These are phyloP conservation scores for Dryas octopetala DNA, from an alignment of 306 rosid species.

Conservation along the genomic window DNA sequence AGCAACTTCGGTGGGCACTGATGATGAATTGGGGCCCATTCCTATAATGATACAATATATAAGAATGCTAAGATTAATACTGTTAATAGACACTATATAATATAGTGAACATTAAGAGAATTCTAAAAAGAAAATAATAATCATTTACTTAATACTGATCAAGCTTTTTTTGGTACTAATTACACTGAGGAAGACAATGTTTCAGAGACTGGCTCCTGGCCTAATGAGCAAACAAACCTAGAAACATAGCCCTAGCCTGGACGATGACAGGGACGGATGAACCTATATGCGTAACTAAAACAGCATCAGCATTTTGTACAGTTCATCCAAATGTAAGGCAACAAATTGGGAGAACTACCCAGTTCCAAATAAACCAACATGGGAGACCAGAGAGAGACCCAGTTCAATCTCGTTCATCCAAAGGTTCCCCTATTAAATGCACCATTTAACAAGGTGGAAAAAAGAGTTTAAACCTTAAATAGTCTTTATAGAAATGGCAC, in stretches of 20 bases:
- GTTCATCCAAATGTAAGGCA: neutral
- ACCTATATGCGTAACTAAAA: neutral
- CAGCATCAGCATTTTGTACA: neutral
- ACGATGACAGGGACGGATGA: neutral
- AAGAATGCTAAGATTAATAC: slow-evolving; percentile 49
- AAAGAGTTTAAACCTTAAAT: neutral
- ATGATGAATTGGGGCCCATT: slow-evolving; percentile 61
- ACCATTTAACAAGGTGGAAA: neutral
- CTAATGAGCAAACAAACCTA: neutral
- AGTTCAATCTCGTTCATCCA: neutral
- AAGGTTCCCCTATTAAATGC: neutral
- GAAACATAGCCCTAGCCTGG: neutral
- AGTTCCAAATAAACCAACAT: neutral
- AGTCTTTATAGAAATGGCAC: neutral
- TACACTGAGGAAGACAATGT: slow-evolving; percentile 2
- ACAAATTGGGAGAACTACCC: neutral
- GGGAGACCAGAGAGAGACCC: neutral
- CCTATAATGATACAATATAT: slow-evolving; percentile 80
- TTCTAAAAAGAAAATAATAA: slow-evolving; percentile 6
- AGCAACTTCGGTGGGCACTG: slow-evolving; percentile 75
- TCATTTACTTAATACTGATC: slow-evolving; percentile 9
- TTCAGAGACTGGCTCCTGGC: neutral
- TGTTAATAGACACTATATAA: slow-evolving; percentile 35
- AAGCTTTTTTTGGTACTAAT: slow-evolving; percentile 11
- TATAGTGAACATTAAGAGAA: slow-evolving; percentile 30